A percentile compares a stretch with the other conserved stretches of the same genome.
These are phyloP conservation scores for Talaromyces pinophilus DNA, from an alignment of 2,329 filamentous ascomycete genomes.

Conservation along the genomic window DNA sequence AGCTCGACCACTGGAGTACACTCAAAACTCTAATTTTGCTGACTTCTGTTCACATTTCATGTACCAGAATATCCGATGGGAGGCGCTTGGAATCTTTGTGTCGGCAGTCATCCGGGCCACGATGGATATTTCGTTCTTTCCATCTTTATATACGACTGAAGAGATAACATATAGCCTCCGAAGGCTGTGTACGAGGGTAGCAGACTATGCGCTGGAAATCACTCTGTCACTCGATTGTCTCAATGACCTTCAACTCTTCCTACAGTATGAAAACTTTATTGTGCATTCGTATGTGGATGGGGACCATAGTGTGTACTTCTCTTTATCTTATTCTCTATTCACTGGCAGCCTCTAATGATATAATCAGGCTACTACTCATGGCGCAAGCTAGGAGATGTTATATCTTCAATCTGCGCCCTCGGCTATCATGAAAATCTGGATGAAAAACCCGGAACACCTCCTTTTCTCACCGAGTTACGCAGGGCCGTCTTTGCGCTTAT, in stretches of 20 bases:
- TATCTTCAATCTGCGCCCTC: background rate
- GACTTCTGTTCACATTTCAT: background rate
- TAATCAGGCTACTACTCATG: background rate
- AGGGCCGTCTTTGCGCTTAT: background rate
- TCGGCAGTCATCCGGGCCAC: background rate
- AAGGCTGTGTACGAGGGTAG: background rate
- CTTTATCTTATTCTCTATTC: background rate
- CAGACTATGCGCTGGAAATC: background rate
- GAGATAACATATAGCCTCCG: background rate
- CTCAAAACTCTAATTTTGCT: background rate
- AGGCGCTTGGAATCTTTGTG: background rate
- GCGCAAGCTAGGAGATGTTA: background rate
- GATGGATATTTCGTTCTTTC: background rate
- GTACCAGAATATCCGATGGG: background rate
- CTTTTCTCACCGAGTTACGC: background rate
- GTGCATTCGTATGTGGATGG: background rate
- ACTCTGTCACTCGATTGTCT: background rate
- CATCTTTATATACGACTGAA: background rate
- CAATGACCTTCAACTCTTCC: background rate
- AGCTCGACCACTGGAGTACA: background rate
- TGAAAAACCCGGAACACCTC: background rate
- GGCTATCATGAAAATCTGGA: background rate
- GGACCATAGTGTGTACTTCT: background rate
- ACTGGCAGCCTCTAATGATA: background rate
- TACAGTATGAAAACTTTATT: background rate